Conservation (phyloP, 345 rosid genomes). For the Toxicodendron radicans region DNA sequence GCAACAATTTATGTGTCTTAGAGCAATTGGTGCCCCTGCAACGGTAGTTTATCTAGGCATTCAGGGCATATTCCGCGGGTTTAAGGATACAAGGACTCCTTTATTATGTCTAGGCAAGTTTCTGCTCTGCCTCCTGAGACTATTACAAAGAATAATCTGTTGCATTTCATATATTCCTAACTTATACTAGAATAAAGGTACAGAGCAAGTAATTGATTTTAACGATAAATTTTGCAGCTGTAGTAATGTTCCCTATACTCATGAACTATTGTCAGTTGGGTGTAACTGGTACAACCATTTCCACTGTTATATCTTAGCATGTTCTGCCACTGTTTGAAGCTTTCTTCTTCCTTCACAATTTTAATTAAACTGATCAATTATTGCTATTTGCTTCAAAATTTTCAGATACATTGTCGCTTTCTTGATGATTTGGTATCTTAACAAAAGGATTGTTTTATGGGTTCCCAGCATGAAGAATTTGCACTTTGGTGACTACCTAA, state of each 20-base stretch:
- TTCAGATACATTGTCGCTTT: constrained; percentile 34
- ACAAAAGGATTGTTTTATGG: constrained; percentile 29
- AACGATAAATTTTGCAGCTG: constrained; percentile 29
- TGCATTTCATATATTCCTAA: neutral
- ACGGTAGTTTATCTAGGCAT: constrained; percentile 35
- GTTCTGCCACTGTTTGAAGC: constrained; percentile 1
- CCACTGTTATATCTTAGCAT: constrained; percentile 42
- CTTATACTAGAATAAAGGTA: neutral
- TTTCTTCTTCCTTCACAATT: neutral
- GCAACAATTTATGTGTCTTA: constrained; percentile 30
- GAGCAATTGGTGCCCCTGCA: constrained; percentile 44
- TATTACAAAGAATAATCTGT: neutral
- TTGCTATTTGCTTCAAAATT: constrained; percentile 3
- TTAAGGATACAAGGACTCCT: constrained; percentile 42
- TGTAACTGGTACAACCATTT: constrained; percentile 40
- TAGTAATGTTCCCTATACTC: constrained; percentile 34
- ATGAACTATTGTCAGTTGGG: constrained; percentile 34
- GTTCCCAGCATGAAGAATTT: constrained; percentile 29
- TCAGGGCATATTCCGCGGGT: constrained; percentile 43
- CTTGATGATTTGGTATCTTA: constrained; percentile 41
- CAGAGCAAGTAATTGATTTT: neutral
- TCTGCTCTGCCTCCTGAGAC: constrained; percentile 1
- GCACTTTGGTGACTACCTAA: constrained; percentile 39
- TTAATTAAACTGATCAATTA: neutral
- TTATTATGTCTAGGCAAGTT: constrained; percentile 36